Evolutionary conservation across 2,329 filamentous ascomycete genomes (phyloP), one percentile per base, ranked within the genome.

Genomic region (Cordyceps javanica): DNA sequence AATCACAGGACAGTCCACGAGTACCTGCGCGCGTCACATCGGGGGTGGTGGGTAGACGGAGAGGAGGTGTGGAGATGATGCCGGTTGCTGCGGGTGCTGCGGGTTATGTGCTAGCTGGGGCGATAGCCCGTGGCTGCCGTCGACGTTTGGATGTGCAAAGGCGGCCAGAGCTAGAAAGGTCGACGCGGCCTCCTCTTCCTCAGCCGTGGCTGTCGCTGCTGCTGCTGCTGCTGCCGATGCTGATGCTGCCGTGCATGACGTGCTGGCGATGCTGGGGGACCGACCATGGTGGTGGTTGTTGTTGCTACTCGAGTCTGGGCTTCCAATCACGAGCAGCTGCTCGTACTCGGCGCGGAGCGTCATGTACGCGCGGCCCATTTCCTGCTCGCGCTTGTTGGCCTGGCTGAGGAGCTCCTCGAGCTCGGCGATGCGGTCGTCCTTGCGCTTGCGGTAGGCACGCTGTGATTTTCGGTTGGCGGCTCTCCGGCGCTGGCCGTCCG

Each of bases 401-500:
- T 80, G 77, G 48, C 69, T 70, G 32, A 87, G 77, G 63, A 83
- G 77, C 36, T 74, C 67, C 67, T 87, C 83, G 21, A 87, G 77
- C 62, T 87, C 83, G 60, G 80, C 80, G 64, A 86, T 85, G 60
- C 85, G 80, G 67, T 86, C 83, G 65, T 87, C 66, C 55, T 68
- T 70, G 58, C 68, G 66, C 59, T 69, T 66, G 28, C 68, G 64
- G 59, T 70, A 70, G 25, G 67, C 68, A 3, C 66, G 62, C 52
- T 70, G 68, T 10, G 68, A 70, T 51, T 67, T 67, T 53, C 68
- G 61, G 61, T 70, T 70, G 42, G 69, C 67, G 25, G 67, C 69
- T 36, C 68, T 64, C 8, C 69, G 67, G 25, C 68, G 64, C 68
- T 69, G 59, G 30, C 3, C 2, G 8, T 39, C 11, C 11, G 11